These are phyloP conservation scores for Aspergillus proliferans DNA, from an alignment of 2,329 filamentous ascomycete species.

Conservation along the genomic window DNA sequence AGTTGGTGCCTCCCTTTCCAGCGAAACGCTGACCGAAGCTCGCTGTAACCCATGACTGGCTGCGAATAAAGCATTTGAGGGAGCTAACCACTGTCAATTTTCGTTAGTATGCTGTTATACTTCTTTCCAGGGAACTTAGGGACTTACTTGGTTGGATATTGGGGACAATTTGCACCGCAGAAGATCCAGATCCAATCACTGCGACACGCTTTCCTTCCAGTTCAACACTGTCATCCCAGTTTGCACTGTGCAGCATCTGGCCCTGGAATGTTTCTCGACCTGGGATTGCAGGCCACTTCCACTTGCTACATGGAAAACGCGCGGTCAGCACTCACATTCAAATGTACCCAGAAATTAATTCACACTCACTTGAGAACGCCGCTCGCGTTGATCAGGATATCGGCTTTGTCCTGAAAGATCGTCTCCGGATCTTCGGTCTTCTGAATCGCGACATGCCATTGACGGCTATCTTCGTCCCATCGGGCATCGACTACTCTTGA, in stretches of 20 bases:
- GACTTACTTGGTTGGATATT: constrained; percentile 12
- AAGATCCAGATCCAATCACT: constrained; percentile 17
- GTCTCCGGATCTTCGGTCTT: constrained; percentile 2
- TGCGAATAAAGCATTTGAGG: constrained; percentile 8
- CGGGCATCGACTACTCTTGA: constrained; percentile 18
- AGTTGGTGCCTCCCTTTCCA: constrained; percentile 16
- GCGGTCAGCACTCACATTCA: not conserved
- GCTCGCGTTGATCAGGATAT: constrained; percentile 9
- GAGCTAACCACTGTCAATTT: too few relatives aligned
- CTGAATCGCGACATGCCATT: constrained; percentile 23
- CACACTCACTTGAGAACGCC: constrained; percentile 9
- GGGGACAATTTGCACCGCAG: constrained; percentile 19
- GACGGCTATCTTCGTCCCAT: constrained; percentile 23
- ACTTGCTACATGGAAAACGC: constrained; percentile 2
- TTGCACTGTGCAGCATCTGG: constrained; percentile 6
- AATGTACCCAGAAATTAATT: not conserved
- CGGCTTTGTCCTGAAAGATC: constrained; percentile 4
- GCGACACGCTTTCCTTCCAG: constrained; percentile 36
- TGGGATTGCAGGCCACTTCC: constrained; percentile 9
- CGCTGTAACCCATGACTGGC: constrained; percentile 10
- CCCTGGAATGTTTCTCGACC: constrained; percentile 6
- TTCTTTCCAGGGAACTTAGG: not conserved
- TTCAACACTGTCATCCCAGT: constrained; percentile 34
- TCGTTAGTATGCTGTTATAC: too few relatives aligned
- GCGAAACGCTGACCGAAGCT: constrained; percentile 13